Base-by-base conservation (phyloP, 2,329 filamentous ascomycete species). In the Penicillium sp. region DNA sequence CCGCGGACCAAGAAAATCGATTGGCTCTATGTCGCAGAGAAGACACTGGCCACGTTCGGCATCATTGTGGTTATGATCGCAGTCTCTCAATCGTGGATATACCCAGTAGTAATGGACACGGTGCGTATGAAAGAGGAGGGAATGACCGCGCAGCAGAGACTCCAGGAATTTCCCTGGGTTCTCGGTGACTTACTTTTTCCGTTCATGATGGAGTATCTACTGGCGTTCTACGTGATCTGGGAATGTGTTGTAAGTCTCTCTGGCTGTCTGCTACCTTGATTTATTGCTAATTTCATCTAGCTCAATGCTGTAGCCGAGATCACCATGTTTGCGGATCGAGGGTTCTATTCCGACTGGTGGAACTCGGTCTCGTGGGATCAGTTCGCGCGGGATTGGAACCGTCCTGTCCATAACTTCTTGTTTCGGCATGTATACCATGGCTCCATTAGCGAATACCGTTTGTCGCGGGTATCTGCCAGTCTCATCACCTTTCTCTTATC, bases 161-260 rank as follows among this genome's bases (percentile, higher is more conserved):
- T 90, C 67, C 77, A 75, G 57, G 83, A 86, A 57, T 91, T 92
- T 58, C 89, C 90, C 0, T 90, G 87, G 83, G 83, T 93, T 55
- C 75, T 91, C n/a, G 83, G 81, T 58, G 89, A 93, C 66, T 81
- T 93, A 59, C 80, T 91, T 9, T 91, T 93, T 60, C 90, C 89
- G 0, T 87, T 93, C 61, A 85, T 93, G 75, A 85, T 91, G 75
- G 89, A 93, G 70, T 91, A 91, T 61, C 75, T 93, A 52, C 81
- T 91, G 57, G 82, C 85, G 0, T 93, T 89, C 87, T 93, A 92
- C 71, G 82, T 93, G 29, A 92, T 93, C 63, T 93, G 90, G 90
- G 86, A 89, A 72, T 85, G 84, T 3, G 83, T 88, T 36, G 65
- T 68, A 44, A 48, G 62, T 61, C 7, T 10, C 36, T 17, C 5